Evolutionary conservation across 2,329 filamentous ascomycete genomes (phyloP).

Genomic region (Trichoderma koningiopsis): DNA sequence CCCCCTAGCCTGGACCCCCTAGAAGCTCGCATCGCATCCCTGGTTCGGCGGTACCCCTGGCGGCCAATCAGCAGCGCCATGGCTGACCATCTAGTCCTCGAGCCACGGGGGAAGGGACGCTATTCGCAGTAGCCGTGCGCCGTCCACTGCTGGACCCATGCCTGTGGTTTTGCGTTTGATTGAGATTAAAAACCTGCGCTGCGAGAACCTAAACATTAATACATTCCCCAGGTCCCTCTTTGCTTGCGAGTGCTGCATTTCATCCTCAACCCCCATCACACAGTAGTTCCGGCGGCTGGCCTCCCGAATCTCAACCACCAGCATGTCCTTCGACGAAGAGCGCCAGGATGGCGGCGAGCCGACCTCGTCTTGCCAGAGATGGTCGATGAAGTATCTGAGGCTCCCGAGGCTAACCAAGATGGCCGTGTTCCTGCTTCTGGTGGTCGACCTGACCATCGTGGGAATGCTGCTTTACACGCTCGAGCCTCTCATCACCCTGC

Average conservation of each 20-base stretch:
- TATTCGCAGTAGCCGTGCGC: neutral
- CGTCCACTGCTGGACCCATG: neutral
- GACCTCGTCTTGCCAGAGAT: slow-evolving; percentile 1
- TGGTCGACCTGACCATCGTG: slow-evolving; percentile 9
- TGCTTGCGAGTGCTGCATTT: neutral
- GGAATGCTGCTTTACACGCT: slow-evolving; percentile 10
- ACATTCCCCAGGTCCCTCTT: neutral
- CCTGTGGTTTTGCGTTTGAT: neutral
- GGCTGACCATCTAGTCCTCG: neutral
- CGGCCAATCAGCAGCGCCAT: slow-evolving; percentile 5
- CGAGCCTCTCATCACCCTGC: slow-evolving; percentile 18
- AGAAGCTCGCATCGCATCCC: slow-evolving; percentile 12
- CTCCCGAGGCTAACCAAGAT: slow-evolving; percentile 8
- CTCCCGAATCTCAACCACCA: slow-evolving; percentile 2
- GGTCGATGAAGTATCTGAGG: neutral
- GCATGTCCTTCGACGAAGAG: slow-evolving; percentile 9
- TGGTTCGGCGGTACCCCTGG: neutral
- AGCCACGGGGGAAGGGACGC: neutral
- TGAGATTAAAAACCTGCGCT: neutral
- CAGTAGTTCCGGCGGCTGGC: neutral
- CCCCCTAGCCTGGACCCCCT: neutral
- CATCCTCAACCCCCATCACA: neutral
- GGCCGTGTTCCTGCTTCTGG: neutral
- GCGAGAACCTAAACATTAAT: neutral
- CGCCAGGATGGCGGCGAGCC: slow-evolving; percentile 4